phyloP scores from a whole-genome alignment of 345 rosid genomes.

The Eucalyptus rudis region DNA sequence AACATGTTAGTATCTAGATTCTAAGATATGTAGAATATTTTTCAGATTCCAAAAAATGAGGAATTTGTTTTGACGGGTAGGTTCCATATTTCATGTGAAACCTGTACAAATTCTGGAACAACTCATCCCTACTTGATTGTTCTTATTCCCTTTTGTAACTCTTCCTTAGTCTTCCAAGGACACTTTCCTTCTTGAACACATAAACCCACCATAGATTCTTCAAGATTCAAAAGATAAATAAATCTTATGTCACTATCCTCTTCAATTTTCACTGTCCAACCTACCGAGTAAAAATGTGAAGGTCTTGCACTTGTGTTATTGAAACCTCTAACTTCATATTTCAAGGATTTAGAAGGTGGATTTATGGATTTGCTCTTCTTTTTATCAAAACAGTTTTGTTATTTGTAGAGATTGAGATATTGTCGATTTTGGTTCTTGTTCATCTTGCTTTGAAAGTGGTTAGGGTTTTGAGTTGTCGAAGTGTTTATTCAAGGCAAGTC shows the following conservation, averaged over 20 bases:
- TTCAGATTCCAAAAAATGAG: no score
- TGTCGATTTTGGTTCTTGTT: neutral
- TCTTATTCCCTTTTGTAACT: neutral
- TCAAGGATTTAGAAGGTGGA: neutral
- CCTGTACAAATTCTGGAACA: accelerated
- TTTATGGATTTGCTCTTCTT: neutral
- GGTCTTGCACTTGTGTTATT: neutral
- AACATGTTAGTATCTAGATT: no score
- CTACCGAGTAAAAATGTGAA: neutral
- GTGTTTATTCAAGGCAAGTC: neutral
- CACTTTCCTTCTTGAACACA: neutral
- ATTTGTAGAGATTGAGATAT: neutral
- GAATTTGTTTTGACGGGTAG: no score
- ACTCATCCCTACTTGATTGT: no score
- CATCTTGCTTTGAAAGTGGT: neutral
- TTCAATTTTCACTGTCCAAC: neutral
- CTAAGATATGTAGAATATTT: no score
- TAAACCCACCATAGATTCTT: neutral
- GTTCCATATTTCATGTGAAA: no score
- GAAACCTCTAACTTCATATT: neutral
- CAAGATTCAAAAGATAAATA: neutral
- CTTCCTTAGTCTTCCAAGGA: neutral
- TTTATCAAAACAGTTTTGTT: neutral
- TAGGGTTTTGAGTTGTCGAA: neutral
- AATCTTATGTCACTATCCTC: neutral